Evolutionary conservation across 306 rosid species (phyloP).

Genomic region (Medicago truncatula): MtrunA17r5.0-ANR NC_053045.1:51671001-51671500

Average conservation of each 20-base stretch:
- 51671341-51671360: neutral
- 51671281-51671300: constrained; percentile 47
- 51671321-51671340: constrained; percentile 50
- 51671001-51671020: constrained; percentile 27
- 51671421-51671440: constrained; percentile 13
- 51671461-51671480: constrained; percentile 5
- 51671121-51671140: constrained; percentile 68
- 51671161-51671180: constrained; percentile 8
- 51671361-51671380: constrained; percentile 22
- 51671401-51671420: constrained; percentile 4
- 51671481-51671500: too few species aligned
- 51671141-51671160: constrained; percentile 35
- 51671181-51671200: constrained; percentile 29
- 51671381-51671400: neutral
- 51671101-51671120: constrained; percentile 74
- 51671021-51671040: constrained; percentile 60
- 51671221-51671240: constrained; percentile 82
- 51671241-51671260: constrained; percentile 87
- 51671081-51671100: constrained; percentile 61
- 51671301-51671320: constrained; percentile 57
- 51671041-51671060: constrained; percentile 63
- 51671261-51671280: constrained; percentile 66
- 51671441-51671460: neutral
- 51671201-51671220: constrained; percentile 65
- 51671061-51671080: constrained; percentile 69